A percentile compares a stretch with the other conserved stretches of the same genome.
Evolutionary conservation across 768 basidiomycete genomes (phyloP).

Genomic region (Boletus tomentosulus): DNA sequence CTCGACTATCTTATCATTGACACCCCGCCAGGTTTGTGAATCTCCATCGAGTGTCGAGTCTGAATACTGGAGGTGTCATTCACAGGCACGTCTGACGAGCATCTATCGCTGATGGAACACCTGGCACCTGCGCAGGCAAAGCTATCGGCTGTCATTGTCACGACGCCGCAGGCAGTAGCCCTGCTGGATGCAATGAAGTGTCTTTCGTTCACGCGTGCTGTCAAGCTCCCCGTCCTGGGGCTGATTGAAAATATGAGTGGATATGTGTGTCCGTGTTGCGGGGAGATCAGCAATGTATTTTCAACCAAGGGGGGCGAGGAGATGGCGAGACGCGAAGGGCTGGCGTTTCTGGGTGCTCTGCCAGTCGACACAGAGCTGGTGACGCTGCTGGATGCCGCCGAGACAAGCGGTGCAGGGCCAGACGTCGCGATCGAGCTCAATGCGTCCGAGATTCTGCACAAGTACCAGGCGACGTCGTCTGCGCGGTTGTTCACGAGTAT

Average conservation of each 20-base stretch:
- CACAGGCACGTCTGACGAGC: slow-evolving; percentile 96
- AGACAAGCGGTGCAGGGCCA: slow-evolving; percentile 20
- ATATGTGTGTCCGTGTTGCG: slow-evolving; percentile 96
- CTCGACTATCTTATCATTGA: slow-evolving; percentile 91
- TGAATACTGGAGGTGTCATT: slow-evolving; percentile 6
- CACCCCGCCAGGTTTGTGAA: slow-evolving; percentile 85
- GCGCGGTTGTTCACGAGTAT: slow-evolving; percentile 65
- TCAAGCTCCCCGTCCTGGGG: slow-evolving; percentile 82
- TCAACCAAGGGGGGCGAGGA: slow-evolving; percentile 90
- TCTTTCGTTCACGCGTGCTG: slow-evolving; percentile 88
- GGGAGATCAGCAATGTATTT: slow-evolving; percentile 92
- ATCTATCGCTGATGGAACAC: slow-evolving; percentile 92
- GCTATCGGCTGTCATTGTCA: slow-evolving; percentile 85
- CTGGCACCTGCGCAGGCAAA: slow-evolving; percentile 78
- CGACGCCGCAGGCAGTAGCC: slow-evolving; percentile 96
- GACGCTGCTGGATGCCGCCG: slow-evolving; percentile 71
- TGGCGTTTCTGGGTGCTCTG: slow-evolving; percentile 80
- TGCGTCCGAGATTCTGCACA: slow-evolving; percentile 50
- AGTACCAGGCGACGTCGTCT: slow-evolving; percentile 67
- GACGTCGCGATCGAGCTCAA: slow-evolving; percentile 23
- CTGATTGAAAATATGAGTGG: slow-evolving; percentile 99
- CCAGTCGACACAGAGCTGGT: slow-evolving; percentile 94
- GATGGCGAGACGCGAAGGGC: slow-evolving; percentile 71
- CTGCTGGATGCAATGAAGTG: slow-evolving; percentile 95
- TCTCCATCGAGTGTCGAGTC: background rate